Evolutionary conservation across 1,284 basidiomycete genomes (phyloP).

Genomic region (Boletellus sp.): DNA sequence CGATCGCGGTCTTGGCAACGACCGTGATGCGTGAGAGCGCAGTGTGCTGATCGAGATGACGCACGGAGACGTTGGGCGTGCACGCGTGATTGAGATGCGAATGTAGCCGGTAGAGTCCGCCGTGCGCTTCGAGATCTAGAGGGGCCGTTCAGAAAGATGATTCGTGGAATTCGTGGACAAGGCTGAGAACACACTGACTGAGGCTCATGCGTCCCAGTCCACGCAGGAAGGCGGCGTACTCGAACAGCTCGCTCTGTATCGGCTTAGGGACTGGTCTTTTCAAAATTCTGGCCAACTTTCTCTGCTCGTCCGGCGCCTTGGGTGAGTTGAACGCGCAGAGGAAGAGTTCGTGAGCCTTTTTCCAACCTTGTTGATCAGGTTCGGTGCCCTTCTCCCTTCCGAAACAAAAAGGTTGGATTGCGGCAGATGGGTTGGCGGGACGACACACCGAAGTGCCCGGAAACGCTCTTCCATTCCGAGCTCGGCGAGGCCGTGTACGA

Average conservation of each 20-base stretch:
- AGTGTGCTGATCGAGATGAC: constrained; percentile 62
- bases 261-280: constrained; percentile 54
- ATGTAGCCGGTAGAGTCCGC: constrained; percentile 83
- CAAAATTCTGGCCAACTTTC: constrained; percentile 54
- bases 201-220: constrained; percentile 81
- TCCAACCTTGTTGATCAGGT: constrained; percentile 62
- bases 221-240: constrained; percentile 69
- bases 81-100: constrained; percentile 87
- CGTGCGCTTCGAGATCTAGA: constrained; percentile 81
- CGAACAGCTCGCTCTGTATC: constrained; percentile 61
- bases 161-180: neutral
- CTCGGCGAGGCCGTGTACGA: constrained; percentile 52
- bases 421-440: neutral
- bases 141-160: constrained; percentile 2
- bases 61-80: constrained; percentile 71
- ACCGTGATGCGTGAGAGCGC: constrained; percentile 68
- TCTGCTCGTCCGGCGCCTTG: constrained; percentile 45
- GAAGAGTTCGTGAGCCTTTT: constrained; percentile 55
- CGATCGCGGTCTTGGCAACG: constrained; percentile 64
- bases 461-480: constrained; percentile 67
- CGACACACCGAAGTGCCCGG: constrained; percentile 47
- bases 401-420: neutral
- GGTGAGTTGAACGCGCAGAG: constrained; percentile 58
- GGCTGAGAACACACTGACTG: constrained; percentile 45
- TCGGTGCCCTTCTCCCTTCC: constrained; percentile 35